phyloP scores from a whole-genome alignment of 1,139 yeast genomes.

The Trichomonascaceae sp. region DNA sequence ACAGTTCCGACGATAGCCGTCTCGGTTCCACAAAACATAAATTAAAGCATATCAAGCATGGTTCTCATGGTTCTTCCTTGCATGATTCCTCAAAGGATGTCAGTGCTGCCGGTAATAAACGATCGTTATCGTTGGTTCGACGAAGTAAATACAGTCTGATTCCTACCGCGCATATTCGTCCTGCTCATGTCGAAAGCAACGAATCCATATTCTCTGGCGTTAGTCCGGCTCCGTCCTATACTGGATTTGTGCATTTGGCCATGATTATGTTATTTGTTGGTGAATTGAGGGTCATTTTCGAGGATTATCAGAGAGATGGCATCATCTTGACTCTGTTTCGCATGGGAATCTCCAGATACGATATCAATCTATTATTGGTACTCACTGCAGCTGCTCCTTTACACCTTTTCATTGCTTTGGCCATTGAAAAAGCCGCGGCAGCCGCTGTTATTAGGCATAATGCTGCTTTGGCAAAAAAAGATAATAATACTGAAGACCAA shows the following conservation, averaged over 20 bases:
- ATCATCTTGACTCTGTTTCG: constrained; percentile 29
- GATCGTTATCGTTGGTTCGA: background rate
- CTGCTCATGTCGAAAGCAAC: constrained; percentile 1
- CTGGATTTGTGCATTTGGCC: constrained; percentile 38
- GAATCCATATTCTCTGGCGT: background rate
- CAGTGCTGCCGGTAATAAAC: background rate
- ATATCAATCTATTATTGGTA: constrained; percentile 23
- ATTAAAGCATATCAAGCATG: background rate
- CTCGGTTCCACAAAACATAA: background rate
- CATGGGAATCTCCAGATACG: constrained; percentile 31
- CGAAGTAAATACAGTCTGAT: constrained; percentile 1
- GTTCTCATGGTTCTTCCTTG: background rate
- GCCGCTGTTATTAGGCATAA: constrained; percentile 15
- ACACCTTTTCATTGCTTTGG: constrained; percentile 34
- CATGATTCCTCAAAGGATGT: background rate
- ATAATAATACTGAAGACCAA: background rate
- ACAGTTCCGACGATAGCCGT: background rate
- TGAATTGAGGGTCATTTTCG: constrained; percentile 35
- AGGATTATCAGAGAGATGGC: constrained; percentile 36
- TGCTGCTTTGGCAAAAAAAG: constrained; percentile 2
- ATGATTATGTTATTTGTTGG: constrained; percentile 36
- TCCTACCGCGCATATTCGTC: constrained; percentile 8
- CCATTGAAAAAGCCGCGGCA: constrained; percentile 30
- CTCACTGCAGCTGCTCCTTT: constrained; percentile 32
- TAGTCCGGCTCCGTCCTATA: constrained; percentile 19